These are phyloP conservation scores for Neurospora intermedia DNA, from an alignment of 495 filamentous ascomycete species.

Conservation along the genomic window DNA sequence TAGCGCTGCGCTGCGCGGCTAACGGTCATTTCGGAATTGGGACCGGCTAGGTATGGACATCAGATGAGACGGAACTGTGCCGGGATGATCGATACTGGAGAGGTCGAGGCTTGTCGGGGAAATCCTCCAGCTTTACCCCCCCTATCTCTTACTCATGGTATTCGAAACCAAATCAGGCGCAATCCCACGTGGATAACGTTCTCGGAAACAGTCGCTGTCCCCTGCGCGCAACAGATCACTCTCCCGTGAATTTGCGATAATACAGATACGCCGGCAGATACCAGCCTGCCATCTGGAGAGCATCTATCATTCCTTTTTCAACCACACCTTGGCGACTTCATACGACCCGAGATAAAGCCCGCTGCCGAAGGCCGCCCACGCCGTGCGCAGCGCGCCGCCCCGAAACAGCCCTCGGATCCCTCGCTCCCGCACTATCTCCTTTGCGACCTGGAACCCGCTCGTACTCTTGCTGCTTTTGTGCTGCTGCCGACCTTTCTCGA, in stretches of 20 bases:
- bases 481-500: too few relatives aligned
- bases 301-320: constrained; percentile 25
- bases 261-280: neutral
- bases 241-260: neutral
- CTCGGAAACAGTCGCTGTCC: neutral
- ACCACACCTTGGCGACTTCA: constrained; percentile 64
- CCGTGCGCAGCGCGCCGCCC: constrained; percentile 62
- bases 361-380: constrained; percentile 71
- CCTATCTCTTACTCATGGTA: neutral
- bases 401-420: constrained; percentile 66
- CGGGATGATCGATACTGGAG: neutral
- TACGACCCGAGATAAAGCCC: constrained; percentile 82
- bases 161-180: neutral
- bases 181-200: neutral
- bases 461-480: neutral
- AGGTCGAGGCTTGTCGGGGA: neutral
- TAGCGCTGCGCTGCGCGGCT: neutral
- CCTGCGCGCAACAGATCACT: too few relatives aligned
- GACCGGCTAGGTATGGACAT: neutral
- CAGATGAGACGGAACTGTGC: neutral
- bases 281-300: neutral
- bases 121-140: neutral
- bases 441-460: constrained; percentile 45
- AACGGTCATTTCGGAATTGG: neutral
- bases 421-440: constrained; percentile 47